Base-by-base conservation (phyloP, 345 rosid species). In the Dimocarpus longan region DNA sequence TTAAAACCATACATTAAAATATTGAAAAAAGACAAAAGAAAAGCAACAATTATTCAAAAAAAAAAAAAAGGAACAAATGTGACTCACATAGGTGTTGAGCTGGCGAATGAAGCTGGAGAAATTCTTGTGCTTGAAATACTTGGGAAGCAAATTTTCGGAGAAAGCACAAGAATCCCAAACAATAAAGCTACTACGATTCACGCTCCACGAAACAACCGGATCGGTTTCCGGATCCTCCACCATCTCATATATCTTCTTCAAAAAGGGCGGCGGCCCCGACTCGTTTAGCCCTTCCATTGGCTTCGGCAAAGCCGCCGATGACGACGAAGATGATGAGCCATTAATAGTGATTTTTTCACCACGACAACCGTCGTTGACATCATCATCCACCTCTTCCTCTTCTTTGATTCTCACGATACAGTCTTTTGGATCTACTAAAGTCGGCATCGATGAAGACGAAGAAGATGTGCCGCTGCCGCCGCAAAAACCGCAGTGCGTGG, bases 91-190 rank as follows among this genome's bases (percentile, higher is more conserved):
- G 57, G 93, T 87, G 81, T 90, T 90, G 80, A 91, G 91, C 79
- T 91, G 95, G 52, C 95, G 89, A 69, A 91, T 71, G 76, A 91
- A 91, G 82, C 93, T 91, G n/a, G 95, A 87, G 85, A 91, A 91
- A 67, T 91, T 91, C 21, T 73, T 85, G 89, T 91, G 95, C 81
- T 91, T 91, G 84, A 91, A 91, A 85, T 84, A 90, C 79, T 84
- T 89, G 0, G 93, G 95, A 40, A 91, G 88, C 9, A 91, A 80
- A 57, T 28, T 70, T 66, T 81, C 82, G 0, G 92, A 84, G 80
- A 91, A 85, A 73, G 74, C 74, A 44, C 83, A 82, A 42, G 84
- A 75, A 77, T 91, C 89, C 95, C 91, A 90, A 40, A 91, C 87
- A 37, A 90, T 81, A 82, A 90, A 90, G 91, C 91, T 90, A 15